phyloP scores from a whole-genome alignment of 495 filamentous ascomycete genomes.

The Penicillium manginii region DNA sequence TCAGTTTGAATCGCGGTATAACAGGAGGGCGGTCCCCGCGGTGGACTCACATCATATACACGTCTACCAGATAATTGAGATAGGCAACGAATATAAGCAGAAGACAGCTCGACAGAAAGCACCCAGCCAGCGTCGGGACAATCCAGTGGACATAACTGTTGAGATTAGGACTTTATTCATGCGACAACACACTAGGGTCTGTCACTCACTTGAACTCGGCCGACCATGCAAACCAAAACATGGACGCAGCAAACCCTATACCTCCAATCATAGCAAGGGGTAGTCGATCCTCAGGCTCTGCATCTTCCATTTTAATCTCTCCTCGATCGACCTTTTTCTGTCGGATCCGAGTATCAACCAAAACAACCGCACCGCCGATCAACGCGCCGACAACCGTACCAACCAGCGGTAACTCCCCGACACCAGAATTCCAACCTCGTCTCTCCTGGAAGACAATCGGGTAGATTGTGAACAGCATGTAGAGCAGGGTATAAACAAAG shows the following conservation, averaged over 20 bases:
- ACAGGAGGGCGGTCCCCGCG: background rate
- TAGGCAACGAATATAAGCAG: conserved; percentile 43
- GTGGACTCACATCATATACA: conserved; percentile 31
- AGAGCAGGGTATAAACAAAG: conserved; percentile 58
- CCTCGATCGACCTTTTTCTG: conserved; percentile 41
- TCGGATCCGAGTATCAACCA: conserved; percentile 22
- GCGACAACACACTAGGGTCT: conserved; percentile 25
- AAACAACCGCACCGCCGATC: conserved; percentile 39
- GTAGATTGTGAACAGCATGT: conserved; percentile 45
- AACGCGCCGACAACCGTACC: conserved; percentile 52
- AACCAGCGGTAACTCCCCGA: conserved; percentile 57
- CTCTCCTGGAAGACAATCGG: conserved; percentile 36
- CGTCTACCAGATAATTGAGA: conserved; percentile 35
- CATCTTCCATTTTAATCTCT: conserved; percentile 25
- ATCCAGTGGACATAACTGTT: conserved; percentile 48
- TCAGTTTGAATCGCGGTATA: background rate
- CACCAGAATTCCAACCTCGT: conserved; percentile 54
- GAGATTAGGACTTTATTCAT: conserved; percentile 49
- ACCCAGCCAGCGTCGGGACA: conserved; percentile 48
- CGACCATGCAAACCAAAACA: conserved; percentile 65
- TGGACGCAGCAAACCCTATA: conserved; percentile 53
- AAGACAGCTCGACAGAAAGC: conserved; percentile 36
- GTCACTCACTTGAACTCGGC: conserved; percentile 43
- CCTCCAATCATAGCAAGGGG: conserved; percentile 59
- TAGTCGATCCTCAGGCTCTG: conserved; percentile 49